These are phyloP conservation scores for Xylaria sp. DNA, from an alignment of 2,329 filamentous ascomycete species.

Conservation along the genomic window DNA sequence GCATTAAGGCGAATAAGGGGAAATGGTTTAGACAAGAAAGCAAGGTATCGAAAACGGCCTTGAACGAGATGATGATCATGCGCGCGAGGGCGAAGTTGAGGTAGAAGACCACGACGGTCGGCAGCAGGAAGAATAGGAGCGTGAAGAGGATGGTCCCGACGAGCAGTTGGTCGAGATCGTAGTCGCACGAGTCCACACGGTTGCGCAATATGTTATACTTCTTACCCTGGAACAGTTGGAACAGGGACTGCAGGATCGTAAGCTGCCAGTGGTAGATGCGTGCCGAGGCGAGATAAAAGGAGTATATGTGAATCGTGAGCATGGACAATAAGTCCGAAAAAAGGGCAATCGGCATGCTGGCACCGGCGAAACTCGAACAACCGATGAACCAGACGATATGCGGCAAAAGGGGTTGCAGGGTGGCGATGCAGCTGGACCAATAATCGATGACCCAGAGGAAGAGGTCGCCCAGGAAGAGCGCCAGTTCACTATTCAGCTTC, in stretches of 20 bases:
- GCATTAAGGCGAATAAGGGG: slow-evolving; percentile 94
- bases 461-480: slow-evolving; percentile 89
- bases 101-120: slow-evolving; percentile 95
- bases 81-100: slow-evolving; percentile 91
- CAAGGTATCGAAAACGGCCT: slow-evolving; percentile 87
- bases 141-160: slow-evolving; percentile 97
- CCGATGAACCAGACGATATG: slow-evolving; percentile 90
- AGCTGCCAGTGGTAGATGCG: slow-evolving; percentile 99
- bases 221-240: slow-evolving; percentile 96
- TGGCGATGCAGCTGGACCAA: slow-evolving; percentile 84
- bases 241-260: slow-evolving; percentile 94
- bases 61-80: slow-evolving; percentile 92
- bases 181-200: slow-evolving; percentile 98
- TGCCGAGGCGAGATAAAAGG: slow-evolving; percentile 94
- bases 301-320: slow-evolving; percentile 94
- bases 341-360: slow-evolving; percentile 94
- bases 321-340: slow-evolving; percentile 92
- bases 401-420: slow-evolving; percentile 79
- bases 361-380: slow-evolving; percentile 91
- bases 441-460: slow-evolving; percentile 99
- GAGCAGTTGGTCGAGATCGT: slow-evolving; percentile 94
- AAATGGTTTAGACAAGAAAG: slow-evolving; percentile 97
- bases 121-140: slow-evolving; percentile 88
- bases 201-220: slow-evolving; percentile 97
- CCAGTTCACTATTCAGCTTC: slow-evolving; percentile 93